These are phyloP conservation scores for Batrachochytrium dendrobatidis DNA, from an alignment of 371 early-diverging fungal genomes.

Conservation along the genomic window DNA sequence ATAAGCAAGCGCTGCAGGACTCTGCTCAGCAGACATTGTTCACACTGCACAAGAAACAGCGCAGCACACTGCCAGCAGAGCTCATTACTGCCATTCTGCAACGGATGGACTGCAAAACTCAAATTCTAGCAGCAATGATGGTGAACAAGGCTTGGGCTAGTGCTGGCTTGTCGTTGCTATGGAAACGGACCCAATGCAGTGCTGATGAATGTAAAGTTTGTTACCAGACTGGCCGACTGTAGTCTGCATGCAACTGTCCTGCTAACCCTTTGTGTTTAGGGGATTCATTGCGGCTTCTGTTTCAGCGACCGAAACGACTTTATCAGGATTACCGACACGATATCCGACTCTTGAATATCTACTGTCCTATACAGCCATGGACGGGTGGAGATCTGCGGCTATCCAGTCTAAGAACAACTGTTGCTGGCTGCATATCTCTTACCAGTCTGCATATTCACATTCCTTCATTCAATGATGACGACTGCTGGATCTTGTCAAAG, in stretches of 20 bases:
- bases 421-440: conserved; percentile 8
- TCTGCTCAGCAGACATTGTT: no score
- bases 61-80: background rate
- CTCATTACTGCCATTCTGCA: background rate
- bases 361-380: background rate
- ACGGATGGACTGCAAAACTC: background rate
- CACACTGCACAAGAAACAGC: background rate
- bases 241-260: no score
- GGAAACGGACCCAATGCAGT: background rate
- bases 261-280: background rate
- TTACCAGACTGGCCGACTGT: background rate
- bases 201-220: background rate
- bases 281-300: background rate
- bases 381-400: background rate
- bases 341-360: background rate
- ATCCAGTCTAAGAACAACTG: conserved; percentile 7
- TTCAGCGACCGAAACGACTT: background rate
- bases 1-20: no score
- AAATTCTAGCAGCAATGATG: background rate
- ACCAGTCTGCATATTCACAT: conserved; percentile 8
- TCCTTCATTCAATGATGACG: conserved; percentile 21
- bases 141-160: background rate
- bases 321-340: background rate
- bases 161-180: background rate
- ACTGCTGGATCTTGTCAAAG: conserved; percentile 14